Conservation (phyloP, 1,284 basidiomycete species). For the Sutorius eximius region DNA sequence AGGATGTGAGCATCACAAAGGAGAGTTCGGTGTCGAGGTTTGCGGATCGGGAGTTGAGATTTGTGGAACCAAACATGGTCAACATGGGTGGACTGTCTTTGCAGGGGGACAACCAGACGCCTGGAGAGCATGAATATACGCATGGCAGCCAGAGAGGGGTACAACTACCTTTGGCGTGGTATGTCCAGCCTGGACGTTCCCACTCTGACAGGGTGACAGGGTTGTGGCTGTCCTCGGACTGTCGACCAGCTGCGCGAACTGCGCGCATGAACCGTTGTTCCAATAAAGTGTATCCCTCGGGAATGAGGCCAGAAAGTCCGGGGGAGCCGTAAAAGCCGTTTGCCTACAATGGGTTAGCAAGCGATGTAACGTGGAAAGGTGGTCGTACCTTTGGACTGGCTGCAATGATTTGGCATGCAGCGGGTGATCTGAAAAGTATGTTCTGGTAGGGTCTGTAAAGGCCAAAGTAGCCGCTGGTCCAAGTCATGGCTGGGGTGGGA, state of each 20-base stretch:
- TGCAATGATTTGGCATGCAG: slow-evolving; percentile 77
- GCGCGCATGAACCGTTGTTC: slow-evolving; percentile 83
- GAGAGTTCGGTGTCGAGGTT: slow-evolving; percentile 93
- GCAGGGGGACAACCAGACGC: slow-evolving; percentile 81
- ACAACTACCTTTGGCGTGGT: slow-evolving; percentile 89
- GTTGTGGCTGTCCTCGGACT: slow-evolving; percentile 41
- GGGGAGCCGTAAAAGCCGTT: slow-evolving; percentile 94
- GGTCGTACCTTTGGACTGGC: slow-evolving; percentile 79
- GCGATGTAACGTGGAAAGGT: neutral
- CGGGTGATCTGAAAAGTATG: slow-evolving; percentile 59
- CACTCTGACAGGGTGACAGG: slow-evolving; percentile 83
- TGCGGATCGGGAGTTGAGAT: slow-evolving; percentile 90
- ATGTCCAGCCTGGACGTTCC: slow-evolving; percentile 93
- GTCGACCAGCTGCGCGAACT: slow-evolving; percentile 51
- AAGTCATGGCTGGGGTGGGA: slow-evolving; percentile 54
- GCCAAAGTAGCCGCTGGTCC: slow-evolving; percentile 96
- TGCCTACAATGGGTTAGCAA: slow-evolving; percentile 51
- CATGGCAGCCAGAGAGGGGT: slow-evolving; percentile 2
- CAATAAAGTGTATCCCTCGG: slow-evolving; percentile 90
- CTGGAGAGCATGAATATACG: slow-evolving; percentile 41
- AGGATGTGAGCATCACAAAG: slow-evolving; percentile 78
- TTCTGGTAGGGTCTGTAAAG: slow-evolving; percentile 83
- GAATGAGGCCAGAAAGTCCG: slow-evolving; percentile 90
- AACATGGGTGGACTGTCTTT: slow-evolving; percentile 57
- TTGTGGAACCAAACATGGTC: slow-evolving; percentile 94